These are phyloP conservation scores for Lolium rigidum DNA, from an alignment of 176 grass and related monocot genomes.

Conservation along the genomic window DNA sequence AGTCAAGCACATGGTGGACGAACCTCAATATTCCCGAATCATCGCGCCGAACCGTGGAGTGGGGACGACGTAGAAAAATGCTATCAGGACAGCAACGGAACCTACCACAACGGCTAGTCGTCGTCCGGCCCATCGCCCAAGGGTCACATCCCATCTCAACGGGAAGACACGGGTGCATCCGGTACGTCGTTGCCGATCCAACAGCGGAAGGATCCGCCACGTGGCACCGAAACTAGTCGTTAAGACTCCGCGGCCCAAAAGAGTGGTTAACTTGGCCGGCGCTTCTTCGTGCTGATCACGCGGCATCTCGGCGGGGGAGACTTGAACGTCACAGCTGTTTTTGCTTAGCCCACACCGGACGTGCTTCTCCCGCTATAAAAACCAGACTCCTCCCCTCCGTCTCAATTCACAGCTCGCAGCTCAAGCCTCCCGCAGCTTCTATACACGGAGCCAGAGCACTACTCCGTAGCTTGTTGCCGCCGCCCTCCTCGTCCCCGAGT, in stretches of 20 bases:
- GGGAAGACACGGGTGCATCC: neutral
- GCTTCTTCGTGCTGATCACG: neutral
- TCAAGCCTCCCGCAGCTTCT: neutral
- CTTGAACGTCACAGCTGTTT: neutral
- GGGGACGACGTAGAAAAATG: neutral
- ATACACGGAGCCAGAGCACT: neutral
- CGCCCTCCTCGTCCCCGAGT: neutral
- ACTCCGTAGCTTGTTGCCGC: neutral
- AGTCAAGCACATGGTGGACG: neutral
- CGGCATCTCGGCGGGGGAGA: neutral
- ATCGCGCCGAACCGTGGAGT: neutral
- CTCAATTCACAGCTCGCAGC: neutral
- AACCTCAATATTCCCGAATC: neutral
- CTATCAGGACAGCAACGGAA: conserved; percentile 22
- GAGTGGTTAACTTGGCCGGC: neutral
- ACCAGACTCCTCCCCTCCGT: neutral
- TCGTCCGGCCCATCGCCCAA: neutral
- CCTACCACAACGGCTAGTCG: conserved; percentile 59
- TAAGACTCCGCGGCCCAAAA: neutral
- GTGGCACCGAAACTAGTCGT: conserved; percentile 45
- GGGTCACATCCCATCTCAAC: neutral
- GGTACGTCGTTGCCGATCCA: neutral
- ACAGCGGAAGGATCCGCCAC: neutral
- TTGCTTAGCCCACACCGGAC: neutral
- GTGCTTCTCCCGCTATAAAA: conserved; percentile 29